phyloP scores from a whole-genome alignment of 2,329 filamentous ascomycete species.

The Endothia cerciana region DNA sequence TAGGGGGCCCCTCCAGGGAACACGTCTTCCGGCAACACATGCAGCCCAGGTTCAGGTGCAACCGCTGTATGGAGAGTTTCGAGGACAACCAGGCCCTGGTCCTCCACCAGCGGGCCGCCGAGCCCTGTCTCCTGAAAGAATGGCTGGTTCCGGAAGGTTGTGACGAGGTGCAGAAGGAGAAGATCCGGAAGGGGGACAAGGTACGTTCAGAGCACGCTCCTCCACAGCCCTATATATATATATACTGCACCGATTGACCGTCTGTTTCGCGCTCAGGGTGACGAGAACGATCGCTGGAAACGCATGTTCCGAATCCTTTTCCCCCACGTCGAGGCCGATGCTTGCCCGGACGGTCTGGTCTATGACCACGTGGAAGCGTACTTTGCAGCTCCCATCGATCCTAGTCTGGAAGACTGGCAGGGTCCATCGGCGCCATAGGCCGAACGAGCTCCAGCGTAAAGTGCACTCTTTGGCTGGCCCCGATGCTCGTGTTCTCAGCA shows the following conservation, averaged over 20 bases:
- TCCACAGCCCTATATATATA: neutral
- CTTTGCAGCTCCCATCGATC: slow-evolving; percentile 16
- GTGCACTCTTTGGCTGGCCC: neutral
- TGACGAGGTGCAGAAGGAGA: slow-evolving; percentile 45
- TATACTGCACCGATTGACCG: slow-evolving; percentile 13
- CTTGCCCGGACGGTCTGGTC: slow-evolving; percentile 12
- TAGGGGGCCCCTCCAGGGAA: slow-evolving; percentile 32
- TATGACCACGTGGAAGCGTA: neutral
- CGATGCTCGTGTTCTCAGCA: no score
- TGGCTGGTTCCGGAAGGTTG: slow-evolving; percentile 48
- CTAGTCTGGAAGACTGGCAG: slow-evolving; percentile 14
- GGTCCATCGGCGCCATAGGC: neutral
- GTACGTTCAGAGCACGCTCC: slow-evolving; percentile 20
- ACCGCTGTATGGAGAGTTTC: slow-evolving; percentile 35
- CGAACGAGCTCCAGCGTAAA: neutral
- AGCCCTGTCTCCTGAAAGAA: slow-evolving; percentile 49
- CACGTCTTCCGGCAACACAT: slow-evolving; percentile 37
- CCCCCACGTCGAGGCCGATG: slow-evolving; percentile 5
- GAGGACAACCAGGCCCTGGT: slow-evolving; percentile 32
- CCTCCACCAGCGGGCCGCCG: slow-evolving; percentile 33
- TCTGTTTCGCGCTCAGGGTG: slow-evolving; percentile 11
- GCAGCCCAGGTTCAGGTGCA: slow-evolving; percentile 33
- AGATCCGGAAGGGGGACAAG: slow-evolving; percentile 32
- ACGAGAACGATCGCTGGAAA: slow-evolving; percentile 25
- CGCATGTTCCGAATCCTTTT: slow-evolving; percentile 25